Evolutionary conservation across 2,329 filamentous ascomycete species (phyloP).

Genomic region (Aureobasidium mangrovei): DNA sequence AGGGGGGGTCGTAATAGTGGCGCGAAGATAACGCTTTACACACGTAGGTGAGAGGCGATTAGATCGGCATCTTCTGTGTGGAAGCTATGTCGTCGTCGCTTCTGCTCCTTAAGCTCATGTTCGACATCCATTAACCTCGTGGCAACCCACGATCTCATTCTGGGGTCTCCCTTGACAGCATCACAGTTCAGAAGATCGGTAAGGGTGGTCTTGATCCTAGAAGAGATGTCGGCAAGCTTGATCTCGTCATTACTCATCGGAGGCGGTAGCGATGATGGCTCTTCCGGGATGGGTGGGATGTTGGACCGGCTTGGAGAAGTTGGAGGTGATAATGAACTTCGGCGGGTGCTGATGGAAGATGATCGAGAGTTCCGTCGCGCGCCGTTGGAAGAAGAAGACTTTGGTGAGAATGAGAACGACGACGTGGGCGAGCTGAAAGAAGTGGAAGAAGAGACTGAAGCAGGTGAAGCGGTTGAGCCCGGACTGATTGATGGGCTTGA

Average conservation of each 20-base stretch:
- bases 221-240: constrained; percentile 42
- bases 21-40: not conserved
- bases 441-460: constrained; percentile 14
- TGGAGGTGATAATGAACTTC: constrained; percentile 14
- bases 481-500: not conserved
- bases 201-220: constrained; percentile 45
- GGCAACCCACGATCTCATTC: constrained; percentile 44
- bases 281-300: constrained; percentile 17
- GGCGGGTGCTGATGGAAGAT: constrained; percentile 10
- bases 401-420: constrained; percentile 18
- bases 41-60: constrained; percentile 5
- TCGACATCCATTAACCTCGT: constrained; percentile 46
- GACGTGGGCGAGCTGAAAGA: constrained; percentile 15
- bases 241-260: constrained; percentile 33
- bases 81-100: constrained; percentile 29
- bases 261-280: constrained; percentile 16
- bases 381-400: constrained; percentile 8
- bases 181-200: constrained; percentile 48
- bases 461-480: constrained; percentile 3
- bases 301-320: constrained; percentile 8
- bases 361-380: constrained; percentile 13
- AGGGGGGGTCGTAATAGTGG: not conserved
- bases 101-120: constrained; percentile 38
- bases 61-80: constrained; percentile 1
- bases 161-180: constrained; percentile 38